phyloP scores from a whole-genome alignment of 495 filamentous ascomycete genomes.

The Tuber melanosporum region DNA sequence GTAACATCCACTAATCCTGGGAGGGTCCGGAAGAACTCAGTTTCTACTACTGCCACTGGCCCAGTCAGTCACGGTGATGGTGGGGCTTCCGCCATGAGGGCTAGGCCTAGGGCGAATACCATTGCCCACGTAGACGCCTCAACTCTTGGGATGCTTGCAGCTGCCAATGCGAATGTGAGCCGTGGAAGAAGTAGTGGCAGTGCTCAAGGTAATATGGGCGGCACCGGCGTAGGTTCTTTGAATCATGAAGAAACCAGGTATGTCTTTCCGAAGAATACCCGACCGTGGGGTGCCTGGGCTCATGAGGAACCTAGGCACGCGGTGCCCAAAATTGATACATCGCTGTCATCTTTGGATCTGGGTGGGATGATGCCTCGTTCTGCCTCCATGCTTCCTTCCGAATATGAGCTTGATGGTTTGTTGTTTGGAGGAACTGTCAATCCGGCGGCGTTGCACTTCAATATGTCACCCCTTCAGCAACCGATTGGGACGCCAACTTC shows the following conservation, averaged over 20 bases:
- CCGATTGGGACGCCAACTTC: conserved; percentile 62
- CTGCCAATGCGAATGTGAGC: conserved; percentile 52
- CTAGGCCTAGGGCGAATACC: conserved; percentile 91
- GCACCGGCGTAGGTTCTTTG: conserved; percentile 37
- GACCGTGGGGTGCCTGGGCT: conserved; percentile 37
- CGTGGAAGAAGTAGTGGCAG: conserved; percentile 32
- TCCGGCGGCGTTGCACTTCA: conserved; percentile 90
- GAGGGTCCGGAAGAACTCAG: conserved; percentile 85
- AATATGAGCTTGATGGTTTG: conserved; percentile 68
- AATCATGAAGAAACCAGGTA: conserved; percentile 40
- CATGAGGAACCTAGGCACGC: conserved; percentile 39
- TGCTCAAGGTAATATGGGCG: conserved; percentile 35
- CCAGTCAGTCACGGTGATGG: conserved; percentile 47
- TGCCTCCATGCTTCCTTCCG: conserved; percentile 45
- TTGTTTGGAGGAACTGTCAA: conserved; percentile 82
- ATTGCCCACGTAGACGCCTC: conserved; percentile 87
- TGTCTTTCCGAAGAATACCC: conserved; percentile 40
- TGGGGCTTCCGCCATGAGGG: conserved; percentile 48
- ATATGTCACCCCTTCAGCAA: conserved; percentile 60
- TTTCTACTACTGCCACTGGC: conserved; percentile 54
- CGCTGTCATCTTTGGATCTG: conserved; percentile 41
- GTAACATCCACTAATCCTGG: conserved; percentile 53
- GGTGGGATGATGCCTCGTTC: conserved; percentile 42
- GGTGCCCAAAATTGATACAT: conserved; percentile 42
- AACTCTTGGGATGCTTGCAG: conserved; percentile 63